Base-by-base conservation (phyloP, 2,329 filamentous ascomycete species). In the Colletotrichum tanaceti region DNA sequence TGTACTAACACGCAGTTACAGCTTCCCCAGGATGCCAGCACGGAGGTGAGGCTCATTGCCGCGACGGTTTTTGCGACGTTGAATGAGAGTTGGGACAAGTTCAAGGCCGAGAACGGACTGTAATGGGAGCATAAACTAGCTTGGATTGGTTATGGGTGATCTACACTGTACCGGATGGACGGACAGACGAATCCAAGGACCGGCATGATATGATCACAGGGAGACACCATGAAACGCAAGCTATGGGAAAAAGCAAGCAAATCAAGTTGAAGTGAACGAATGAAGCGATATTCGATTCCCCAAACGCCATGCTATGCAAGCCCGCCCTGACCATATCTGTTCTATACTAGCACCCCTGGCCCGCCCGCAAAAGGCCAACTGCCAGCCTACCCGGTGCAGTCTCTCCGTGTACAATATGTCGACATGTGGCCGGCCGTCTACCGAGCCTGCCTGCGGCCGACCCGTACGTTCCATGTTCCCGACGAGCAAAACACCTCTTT, bases 11-110 rank as follows among this genome's bases (percentile, higher is more conserved):
- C 0, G 0, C 2, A 6, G 2, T 2, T 2, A 0, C 73, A 91
- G 89, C 82, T 92, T 70, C 83, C 89, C 2, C 88, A 89, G 79
- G 84, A 90, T 71, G 88, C 89, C 41, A 86, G 78, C 63, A 91
- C 89, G 0, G 90, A 92, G 78, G 84, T 90, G 24, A 84, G 84
- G 58, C 87, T 92, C 79, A 89, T 91, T 75, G 89, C 89, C 0
- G 89, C 84, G 0, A 82, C 86, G 11, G 89, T 92, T 9, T 92
- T 92, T 75, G 87, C 86, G 65, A 90, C 89, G 43, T 80, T 92
- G 54, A 92, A 92, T 74, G 90, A 92, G 80, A 89, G 88, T 67
- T 91, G 90, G 90, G 90, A 91, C 76, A 90, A 90, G 77, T 92
- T 92, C 77, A 91, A 91, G 79, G 80, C 84, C 46, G 89, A 91